Percentiles rank a stretch among this genome's conserved stretches.
phyloP scores from a whole-genome alignment of 1,284 basidiomycete species.

The Boletus sp. region DNA sequence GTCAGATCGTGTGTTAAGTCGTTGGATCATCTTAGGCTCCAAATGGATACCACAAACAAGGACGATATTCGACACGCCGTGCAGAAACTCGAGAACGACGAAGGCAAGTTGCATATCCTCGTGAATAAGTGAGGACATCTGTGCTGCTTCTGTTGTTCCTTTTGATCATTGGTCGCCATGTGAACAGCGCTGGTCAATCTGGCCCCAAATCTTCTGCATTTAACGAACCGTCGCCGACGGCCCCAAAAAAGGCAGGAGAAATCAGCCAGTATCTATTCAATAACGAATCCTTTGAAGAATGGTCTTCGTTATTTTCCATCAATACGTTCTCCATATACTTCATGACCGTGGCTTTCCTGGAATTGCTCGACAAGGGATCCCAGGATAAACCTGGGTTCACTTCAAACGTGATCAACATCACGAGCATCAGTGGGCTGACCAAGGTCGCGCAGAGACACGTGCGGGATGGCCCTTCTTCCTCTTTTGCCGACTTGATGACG shows the following conservation, averaged over 20 bases:
- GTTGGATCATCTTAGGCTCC: conserved; percentile 40
- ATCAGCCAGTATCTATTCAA: conserved; percentile 64
- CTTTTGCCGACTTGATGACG: background rate
- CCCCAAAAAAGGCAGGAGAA: conserved; percentile 57
- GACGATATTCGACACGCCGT: conserved; percentile 59
- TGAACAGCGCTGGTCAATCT: conserved; percentile 61
- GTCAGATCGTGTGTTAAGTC: background rate
- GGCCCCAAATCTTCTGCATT: conserved; percentile 63
- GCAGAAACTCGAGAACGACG: conserved; percentile 37
- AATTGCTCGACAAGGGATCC: conserved; percentile 67
- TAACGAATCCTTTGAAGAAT: conserved; percentile 58
- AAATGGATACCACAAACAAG: conserved; percentile 69
- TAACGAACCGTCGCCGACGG: conserved; percentile 48
- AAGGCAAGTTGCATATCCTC: conserved; percentile 72
- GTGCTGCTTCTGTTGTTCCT: background rate
- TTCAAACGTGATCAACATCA: conserved; percentile 69
- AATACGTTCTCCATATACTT: conserved; percentile 75
- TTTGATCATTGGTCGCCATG: conserved; percentile 1
- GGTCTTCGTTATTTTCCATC: conserved; percentile 57
- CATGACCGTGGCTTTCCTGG: conserved; percentile 70
- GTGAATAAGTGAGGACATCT: conserved; percentile 65
- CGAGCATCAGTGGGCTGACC: conserved; percentile 67
- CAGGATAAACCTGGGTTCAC: conserved; percentile 52
- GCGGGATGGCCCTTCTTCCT: conserved; percentile 25
- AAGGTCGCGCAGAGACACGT: conserved; percentile 74